Evolutionary conservation across 345 rosid species (phyloP), one percentile per base, ranked within the genome.

Genomic region (Bruguiera gymnorhiza): DNA sequence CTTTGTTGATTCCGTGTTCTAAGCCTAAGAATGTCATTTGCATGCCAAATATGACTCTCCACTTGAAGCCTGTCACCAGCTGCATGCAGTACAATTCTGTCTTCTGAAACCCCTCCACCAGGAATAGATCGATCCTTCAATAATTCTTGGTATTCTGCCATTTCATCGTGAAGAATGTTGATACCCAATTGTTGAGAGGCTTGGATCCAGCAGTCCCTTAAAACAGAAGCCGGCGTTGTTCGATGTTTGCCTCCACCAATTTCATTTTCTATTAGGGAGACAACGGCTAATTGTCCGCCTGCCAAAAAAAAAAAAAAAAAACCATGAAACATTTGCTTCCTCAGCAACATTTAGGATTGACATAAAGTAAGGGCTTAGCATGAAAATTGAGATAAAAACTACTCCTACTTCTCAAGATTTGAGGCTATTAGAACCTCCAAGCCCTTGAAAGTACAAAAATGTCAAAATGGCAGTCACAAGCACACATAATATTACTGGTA

Each of bases 201-300:
- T 75, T 77, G 88, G 70, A 83, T 66, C 97, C 99, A 89, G 75
- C 69, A 66, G 60, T 89, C 91, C 66, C 81, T 81, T 76, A 92
- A 74, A 68, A 74, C 70, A 13, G 83, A 46, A 26, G 85, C 82
- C 1, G 85, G 27, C 23, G 93, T 86, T 51, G 90, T 84, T 73
- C 97, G 89, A 65, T 81, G 78, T 65, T 78, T 83, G 39, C 81
- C 87, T 71, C 97, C 97, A 3, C 86, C 92, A 29, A 95, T 86
- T 48, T 85, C 81, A 24, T 82, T 84, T 81, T 95, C 97, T 31
- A 96, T 92, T 63, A 90, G 43, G 70, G 86, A 46, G 58, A 85
- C 89, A 6, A 83, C 92, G 70, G 85, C 92, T 72, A 88, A 58
- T 71, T 73, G 80, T 54, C 70, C 48, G 53, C 85, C 92, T 87